Percentiles rank a stretch among this genome's conserved stretches.
Evolutionary conservation across 305 asterid species (phyloP).

Genomic region (Fraxinus ornus): DNA sequence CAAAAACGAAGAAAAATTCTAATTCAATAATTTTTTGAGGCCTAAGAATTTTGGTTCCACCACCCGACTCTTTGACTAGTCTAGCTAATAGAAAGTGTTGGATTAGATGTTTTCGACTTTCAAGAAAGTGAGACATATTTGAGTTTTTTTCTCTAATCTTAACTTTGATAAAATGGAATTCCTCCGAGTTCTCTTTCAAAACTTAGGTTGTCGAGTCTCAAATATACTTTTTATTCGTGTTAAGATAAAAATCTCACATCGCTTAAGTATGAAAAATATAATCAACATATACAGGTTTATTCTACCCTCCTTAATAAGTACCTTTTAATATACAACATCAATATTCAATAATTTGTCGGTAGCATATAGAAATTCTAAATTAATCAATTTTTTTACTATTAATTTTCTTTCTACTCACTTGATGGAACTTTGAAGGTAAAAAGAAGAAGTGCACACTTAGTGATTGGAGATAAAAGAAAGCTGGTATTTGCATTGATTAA

Average conservation of each 20-base stretch:
- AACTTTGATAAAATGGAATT: background rate
- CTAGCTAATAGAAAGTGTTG: background rate
- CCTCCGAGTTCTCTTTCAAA: background rate
- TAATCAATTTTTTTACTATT: too few relatives aligned
- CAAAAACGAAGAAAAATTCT: background rate
- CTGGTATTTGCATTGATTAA: slow-evolving; percentile 13
- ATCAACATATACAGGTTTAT: too few relatives aligned
- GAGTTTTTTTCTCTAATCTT: background rate
- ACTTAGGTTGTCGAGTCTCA: background rate
- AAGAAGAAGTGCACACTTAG: background rate
- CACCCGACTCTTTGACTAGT: background rate
- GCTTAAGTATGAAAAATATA: too few relatives aligned
- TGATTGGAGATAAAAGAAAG: background rate
- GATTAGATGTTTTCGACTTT: background rate
- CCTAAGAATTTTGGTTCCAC: background rate
- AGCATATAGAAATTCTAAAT: too few relatives aligned
- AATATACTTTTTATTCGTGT: background rate
- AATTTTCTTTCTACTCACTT: background rate
- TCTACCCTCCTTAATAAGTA: too few relatives aligned
- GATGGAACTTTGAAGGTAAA: background rate
- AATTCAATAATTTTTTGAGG: background rate
- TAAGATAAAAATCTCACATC: background rate
- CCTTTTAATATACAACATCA: too few relatives aligned
- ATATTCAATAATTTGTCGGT: too few relatives aligned
- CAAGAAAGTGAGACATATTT: background rate